These are phyloP conservation scores for Pyronema domesticum DNA, from an alignment of 495 filamentous ascomycete genomes.

Conservation along the genomic window DNA sequence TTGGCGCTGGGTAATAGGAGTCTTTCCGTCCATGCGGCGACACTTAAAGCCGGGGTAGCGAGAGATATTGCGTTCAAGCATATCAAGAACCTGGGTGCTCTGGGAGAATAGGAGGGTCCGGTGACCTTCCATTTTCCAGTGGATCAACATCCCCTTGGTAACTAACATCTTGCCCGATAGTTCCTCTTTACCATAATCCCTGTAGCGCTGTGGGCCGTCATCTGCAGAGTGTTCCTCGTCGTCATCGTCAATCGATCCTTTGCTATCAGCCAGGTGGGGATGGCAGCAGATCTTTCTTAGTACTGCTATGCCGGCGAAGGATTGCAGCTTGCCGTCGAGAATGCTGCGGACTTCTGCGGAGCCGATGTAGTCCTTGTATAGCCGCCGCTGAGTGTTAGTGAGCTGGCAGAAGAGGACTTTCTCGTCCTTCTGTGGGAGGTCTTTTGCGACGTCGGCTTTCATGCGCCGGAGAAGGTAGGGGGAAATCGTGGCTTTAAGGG, in stretches of 20 bases:
- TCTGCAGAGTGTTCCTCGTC: background rate
- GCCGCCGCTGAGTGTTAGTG: constrained; percentile 51
- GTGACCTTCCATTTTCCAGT: constrained; percentile 75
- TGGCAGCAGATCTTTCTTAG: constrained; percentile 96
- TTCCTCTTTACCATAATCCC: constrained; percentile 47
- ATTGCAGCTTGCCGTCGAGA: constrained; percentile 51
- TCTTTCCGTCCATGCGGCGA: constrained; percentile 82
- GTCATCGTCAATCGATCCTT: background rate
- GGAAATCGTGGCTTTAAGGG: constrained; percentile 75
- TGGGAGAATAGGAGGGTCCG: constrained; percentile 86
- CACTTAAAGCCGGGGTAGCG: constrained; percentile 51
- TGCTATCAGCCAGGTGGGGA: constrained; percentile 63
- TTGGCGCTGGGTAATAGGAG: constrained; percentile 66
- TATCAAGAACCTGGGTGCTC: constrained; percentile 80
- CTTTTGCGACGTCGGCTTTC: constrained; percentile 82
- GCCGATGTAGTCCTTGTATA: constrained; percentile 62
- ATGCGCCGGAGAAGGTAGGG: constrained; percentile 76
- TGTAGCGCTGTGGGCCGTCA: background rate
- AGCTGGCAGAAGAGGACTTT: constrained; percentile 91
- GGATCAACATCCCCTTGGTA: constrained; percentile 39
- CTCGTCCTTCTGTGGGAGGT: constrained; percentile 86
- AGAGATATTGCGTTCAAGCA: constrained; percentile 61
- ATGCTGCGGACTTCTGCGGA: constrained; percentile 72
- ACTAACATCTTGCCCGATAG: constrained; percentile 95
- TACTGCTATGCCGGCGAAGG: constrained; percentile 73